Conservation (phyloP, 108 stramenopile genomes). For the Nitzschia inconspicua region DNA sequence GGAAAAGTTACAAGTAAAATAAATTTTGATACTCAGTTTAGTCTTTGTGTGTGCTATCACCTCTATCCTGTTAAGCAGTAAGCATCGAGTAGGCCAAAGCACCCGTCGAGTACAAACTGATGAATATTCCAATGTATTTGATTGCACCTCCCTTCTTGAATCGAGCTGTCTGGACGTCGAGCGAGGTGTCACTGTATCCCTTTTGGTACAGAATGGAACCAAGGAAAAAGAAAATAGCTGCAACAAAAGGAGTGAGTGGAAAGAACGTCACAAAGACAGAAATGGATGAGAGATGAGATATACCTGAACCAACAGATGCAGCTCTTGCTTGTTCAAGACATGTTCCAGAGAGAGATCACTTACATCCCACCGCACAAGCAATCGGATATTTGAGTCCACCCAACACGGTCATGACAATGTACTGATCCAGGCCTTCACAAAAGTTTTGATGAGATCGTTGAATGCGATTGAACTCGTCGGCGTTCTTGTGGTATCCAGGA, state of each 20-base stretch:
- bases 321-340: too few species aligned
- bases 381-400: slow-evolving; percentile 82
- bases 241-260: not conserved
- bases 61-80: too few species aligned
- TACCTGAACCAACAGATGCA: not conserved
- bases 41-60: too few species aligned
- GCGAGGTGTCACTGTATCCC: slow-evolving; percentile 63
- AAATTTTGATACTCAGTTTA: too few species aligned
- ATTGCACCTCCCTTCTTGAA: slow-evolving; percentile 59
- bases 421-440: slow-evolving; percentile 45
- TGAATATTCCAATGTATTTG: slow-evolving; percentile 67
- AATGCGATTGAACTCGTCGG: slow-evolving; percentile 87
- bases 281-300: not conserved
- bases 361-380: slow-evolving; percentile 31
- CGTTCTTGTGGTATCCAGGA: slow-evolving; percentile 72
- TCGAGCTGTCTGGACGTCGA: slow-evolving; percentile 70
- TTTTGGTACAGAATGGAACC: slow-evolving; percentile 52
- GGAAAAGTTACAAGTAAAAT: too few species aligned
- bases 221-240: slow-evolving; percentile 38
- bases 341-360: not conserved
- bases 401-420: slow-evolving; percentile 50
- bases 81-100: slow-evolving; percentile 19
- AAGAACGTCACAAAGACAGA: not conserved
- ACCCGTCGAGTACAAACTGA: slow-evolving; percentile 7
- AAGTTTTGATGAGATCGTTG: slow-evolving; percentile 86